These are phyloP conservation scores for Aaosphaeria arxii DNA, from an alignment of 2,329 filamentous ascomycete genomes.

Conservation along the genomic window DNA sequence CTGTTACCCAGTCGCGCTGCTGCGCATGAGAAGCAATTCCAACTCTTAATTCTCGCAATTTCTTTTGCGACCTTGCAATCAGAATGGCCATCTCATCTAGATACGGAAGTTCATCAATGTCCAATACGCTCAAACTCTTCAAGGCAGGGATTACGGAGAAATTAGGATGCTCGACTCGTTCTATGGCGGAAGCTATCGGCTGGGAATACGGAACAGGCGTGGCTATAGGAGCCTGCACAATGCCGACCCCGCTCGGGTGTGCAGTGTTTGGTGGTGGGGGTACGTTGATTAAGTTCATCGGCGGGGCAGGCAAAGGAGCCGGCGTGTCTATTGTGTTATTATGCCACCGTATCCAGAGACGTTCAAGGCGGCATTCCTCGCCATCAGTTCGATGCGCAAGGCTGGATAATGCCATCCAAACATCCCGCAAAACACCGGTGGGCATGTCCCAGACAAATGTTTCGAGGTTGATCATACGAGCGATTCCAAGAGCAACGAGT, in stretches of 20 bases:
- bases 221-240: conserved; percentile 29
- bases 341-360: conserved; percentile 80
- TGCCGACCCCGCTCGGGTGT: conserved; percentile 32
- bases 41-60: conserved; percentile 68
- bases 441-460: conserved; percentile 89
- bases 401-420: conserved; percentile 75
- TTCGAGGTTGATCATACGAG: conserved; percentile 78
- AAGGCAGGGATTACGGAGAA: conserved; percentile 75
- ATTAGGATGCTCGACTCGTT: conserved; percentile 71
- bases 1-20: conserved; percentile 54
- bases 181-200: conserved; percentile 30
- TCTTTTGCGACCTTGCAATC: conserved; percentile 66
- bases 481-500: conserved; percentile 73
- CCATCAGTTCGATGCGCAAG: conserved; percentile 60
- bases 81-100: conserved; percentile 78
- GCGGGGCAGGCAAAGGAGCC: conserved; percentile 34
- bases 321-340: conserved; percentile 59
- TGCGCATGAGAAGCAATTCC: conserved; percentile 62
- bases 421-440: conserved; percentile 75
- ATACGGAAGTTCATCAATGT: conserved; percentile 80
- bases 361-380: conserved; percentile 65
- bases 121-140: conserved; percentile 71
- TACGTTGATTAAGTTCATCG: conserved; percentile 35
- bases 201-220: conserved; percentile 27
- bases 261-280: conserved; percentile 38